A percentile compares a stretch with the other conserved stretches of the same genome.
These are phyloP conservation scores for Aspergillus latus DNA, from an alignment of 2,329 filamentous ascomycete genomes.

Conservation along the genomic window DNA sequence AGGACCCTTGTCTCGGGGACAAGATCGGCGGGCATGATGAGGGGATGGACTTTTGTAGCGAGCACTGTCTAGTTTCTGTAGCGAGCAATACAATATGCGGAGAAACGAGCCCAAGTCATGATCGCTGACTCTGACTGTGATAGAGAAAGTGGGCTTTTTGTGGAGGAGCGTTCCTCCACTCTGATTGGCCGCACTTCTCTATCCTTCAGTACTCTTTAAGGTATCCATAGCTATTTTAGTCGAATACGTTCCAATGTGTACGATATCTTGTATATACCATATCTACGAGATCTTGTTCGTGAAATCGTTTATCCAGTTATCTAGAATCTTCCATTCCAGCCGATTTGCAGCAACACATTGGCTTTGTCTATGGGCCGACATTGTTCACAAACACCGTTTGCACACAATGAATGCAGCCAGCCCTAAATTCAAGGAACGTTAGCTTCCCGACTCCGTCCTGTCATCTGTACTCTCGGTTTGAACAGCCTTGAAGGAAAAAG, in stretches of 20 bases:
- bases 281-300: not conserved
- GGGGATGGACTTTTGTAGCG: not conserved
- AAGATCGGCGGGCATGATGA: constrained; percentile 37
- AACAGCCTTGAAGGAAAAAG: too few relatives aligned
- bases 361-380: not conserved
- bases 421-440: not conserved
- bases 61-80: not conserved
- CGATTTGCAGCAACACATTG: not conserved
- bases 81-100: constrained; percentile 1
- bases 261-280: too few relatives aligned
- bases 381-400: not conserved
- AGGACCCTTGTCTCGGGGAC: constrained; percentile 70
- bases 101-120: constrained; percentile 3
- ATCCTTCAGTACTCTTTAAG: not conserved
- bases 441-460: not conserved
- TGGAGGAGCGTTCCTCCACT: constrained; percentile 1
- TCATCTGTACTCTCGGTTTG: not conserved
- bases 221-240: too few relatives aligned
- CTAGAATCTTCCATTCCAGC: not conserved
- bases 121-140: not conserved
- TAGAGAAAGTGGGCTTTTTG: constrained; percentile 2
- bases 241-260: too few relatives aligned
- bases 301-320: not conserved
- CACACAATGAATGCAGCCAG: not conserved
- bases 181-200: constrained; percentile 2